Percentiles rank a stretch among this genome's conserved stretches.
phyloP scores from a whole-genome alignment of 164 flowering plant genomes.

The Euptelea pleiosperma region DNA sequence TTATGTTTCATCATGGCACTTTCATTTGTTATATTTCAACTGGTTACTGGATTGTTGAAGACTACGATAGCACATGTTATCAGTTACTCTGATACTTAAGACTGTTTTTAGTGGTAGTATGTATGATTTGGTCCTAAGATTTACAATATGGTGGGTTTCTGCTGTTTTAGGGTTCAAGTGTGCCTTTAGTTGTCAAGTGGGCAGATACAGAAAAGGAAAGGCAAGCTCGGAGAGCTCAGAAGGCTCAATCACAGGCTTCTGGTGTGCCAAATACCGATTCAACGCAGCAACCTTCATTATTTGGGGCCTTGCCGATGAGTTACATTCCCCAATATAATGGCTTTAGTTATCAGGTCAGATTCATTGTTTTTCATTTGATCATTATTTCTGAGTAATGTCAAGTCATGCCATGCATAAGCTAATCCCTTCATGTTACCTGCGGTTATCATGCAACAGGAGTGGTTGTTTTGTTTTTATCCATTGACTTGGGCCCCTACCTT shows the following conservation, averaged over 20 bases:
- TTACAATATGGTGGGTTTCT: constrained; percentile 3
- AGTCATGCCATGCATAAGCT: too few species aligned
- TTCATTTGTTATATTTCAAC: background rate
- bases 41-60: background rate
- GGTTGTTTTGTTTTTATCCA: too few species aligned
- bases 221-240: constrained; percentile 88
- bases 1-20: background rate
- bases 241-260: constrained; percentile 67
- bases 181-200: constrained; percentile 99
- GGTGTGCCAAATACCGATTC: constrained; percentile 48
- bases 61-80: background rate
- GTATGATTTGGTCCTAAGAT: background rate
- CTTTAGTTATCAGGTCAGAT: constrained; percentile 82
- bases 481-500: too few species aligned
- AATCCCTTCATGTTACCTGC: too few species aligned
- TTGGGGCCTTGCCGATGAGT: constrained; percentile 86
- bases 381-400: too few species aligned
- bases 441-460: too few species aligned
- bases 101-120: background rate
- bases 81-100: background rate
- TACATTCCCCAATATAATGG: constrained; percentile 84
- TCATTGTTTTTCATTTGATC: background rate
- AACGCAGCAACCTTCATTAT: constrained; percentile 70
- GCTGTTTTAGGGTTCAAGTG: constrained; percentile 71
- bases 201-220: constrained; percentile 99